These are phyloP conservation scores for Sporothrix schenckii DNA, from an alignment of 2,329 filamentous ascomycete species.

Conservation along the genomic window DNA sequence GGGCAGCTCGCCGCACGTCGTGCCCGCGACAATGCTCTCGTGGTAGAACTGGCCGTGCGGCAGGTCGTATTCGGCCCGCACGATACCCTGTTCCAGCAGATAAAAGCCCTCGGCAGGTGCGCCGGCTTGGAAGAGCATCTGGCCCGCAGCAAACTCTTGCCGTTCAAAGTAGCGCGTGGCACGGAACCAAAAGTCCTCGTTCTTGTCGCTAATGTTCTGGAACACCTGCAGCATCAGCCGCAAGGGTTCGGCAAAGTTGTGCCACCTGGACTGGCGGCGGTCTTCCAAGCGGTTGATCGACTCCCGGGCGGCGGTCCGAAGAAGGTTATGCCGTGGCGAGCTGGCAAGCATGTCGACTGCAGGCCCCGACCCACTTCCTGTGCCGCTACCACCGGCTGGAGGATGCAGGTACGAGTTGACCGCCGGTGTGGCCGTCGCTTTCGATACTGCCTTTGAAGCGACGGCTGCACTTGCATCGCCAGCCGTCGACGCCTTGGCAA, in stretches of 20 bases:
- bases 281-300: slow-evolving; percentile 70
- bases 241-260: slow-evolving; percentile 84
- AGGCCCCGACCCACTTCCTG: slow-evolving; percentile 37
- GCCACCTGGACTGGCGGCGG: slow-evolving; percentile 69
- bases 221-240: slow-evolving; percentile 95
- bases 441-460: neutral
- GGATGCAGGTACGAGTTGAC: slow-evolving; percentile 17
- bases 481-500: neutral
- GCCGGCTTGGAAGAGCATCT: slow-evolving; percentile 75
- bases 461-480: slow-evolving; percentile 16
- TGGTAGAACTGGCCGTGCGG: slow-evolving; percentile 80
- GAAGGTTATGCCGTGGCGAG: slow-evolving; percentile 78
- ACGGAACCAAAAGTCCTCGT: slow-evolving; percentile 94
- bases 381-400: neutral
- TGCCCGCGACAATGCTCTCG: slow-evolving; percentile 90
- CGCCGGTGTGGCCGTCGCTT: slow-evolving; percentile 11
- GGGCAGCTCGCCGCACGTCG: slow-evolving; percentile 91
- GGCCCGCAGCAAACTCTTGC: slow-evolving; percentile 68
- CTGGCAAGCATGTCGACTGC: slow-evolving; percentile 59
- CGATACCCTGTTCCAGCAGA: slow-evolving; percentile 82
- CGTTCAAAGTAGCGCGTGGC: slow-evolving; percentile 74
- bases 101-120: slow-evolving; percentile 84
- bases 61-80: slow-evolving; percentile 86
- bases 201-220: slow-evolving; percentile 78
- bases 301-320: slow-evolving; percentile 75